phyloP scores from a whole-genome alignment of 352 stramenopile species.

The Blastocystis sp. region DNA sequence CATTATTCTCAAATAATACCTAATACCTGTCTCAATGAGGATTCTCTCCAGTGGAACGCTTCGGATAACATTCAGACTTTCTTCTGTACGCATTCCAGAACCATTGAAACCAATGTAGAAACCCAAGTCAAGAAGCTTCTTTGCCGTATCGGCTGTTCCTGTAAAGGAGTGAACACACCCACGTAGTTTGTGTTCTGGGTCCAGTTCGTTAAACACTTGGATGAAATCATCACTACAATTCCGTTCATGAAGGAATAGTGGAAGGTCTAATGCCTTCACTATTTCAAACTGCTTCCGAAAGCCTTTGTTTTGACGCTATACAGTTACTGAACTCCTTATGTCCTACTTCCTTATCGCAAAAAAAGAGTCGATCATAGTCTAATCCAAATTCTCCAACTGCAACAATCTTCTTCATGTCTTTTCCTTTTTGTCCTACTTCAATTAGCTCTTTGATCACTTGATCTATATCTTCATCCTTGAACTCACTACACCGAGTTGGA shows the following conservation, averaged over 20 bases:
- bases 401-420: conserved; percentile 75
- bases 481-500: conserved; percentile 80
- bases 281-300: conserved; percentile 78
- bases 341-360: conserved; percentile 78
- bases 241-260: conserved; percentile 83
- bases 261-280: conserved; percentile 76
- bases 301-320: conserved; percentile 25
- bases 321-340: conserved; percentile 77
- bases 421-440: conserved; percentile 69
- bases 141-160: conserved; percentile 77
- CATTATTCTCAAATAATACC: not conserved
- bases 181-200: conserved; percentile 74
- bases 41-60: conserved; percentile 77
- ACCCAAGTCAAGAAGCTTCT: conserved; percentile 78
- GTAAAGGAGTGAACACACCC: conserved; percentile 85
- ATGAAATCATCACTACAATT: conserved; percentile 80
- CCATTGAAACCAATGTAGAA: conserved; percentile 84
- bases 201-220: conserved; percentile 68
- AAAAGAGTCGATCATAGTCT: conserved; percentile 83
- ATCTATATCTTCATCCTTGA: conserved; percentile 73
- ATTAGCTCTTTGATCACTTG: conserved; percentile 35
- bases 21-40: conserved; percentile 77
- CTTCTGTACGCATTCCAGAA: conserved; percentile 80
- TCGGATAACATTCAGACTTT: conserved; percentile 79
- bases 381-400: conserved; percentile 84